Conservation (phyloP, 495 filamentous ascomycete species). For the Paragyromitra xinjiangensis region DNA sequence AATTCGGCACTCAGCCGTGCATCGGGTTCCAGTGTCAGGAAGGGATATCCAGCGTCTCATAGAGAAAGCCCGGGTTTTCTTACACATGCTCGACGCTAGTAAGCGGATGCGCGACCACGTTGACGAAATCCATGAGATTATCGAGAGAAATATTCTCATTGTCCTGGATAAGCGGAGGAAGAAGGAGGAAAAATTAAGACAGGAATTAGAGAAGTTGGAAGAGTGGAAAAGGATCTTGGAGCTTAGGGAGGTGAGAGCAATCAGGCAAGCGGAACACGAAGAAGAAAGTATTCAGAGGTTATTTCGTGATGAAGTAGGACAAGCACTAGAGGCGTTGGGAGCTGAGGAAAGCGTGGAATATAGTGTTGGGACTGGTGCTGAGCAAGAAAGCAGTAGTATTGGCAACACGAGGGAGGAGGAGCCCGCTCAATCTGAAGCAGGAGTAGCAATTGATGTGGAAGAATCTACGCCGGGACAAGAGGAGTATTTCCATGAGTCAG, state of each 20-base stretch:
- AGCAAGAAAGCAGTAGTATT: slow-evolving; percentile 12
- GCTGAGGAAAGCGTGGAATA: slow-evolving; percentile 33
- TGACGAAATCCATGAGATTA: slow-evolving; percentile 30
- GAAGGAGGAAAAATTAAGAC: slow-evolving; percentile 45
- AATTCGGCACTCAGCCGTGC: slow-evolving; percentile 47
- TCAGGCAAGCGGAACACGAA: slow-evolving; percentile 29
- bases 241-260: slow-evolving; percentile 34
- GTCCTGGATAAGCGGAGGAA: slow-evolving; percentile 37
- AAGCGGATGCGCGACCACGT: slow-evolving; percentile 34
- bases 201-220: slow-evolving; percentile 48
- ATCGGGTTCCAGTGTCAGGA: slow-evolving; percentile 47
- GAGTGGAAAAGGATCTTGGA: slow-evolving; percentile 48
- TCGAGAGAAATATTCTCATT: slow-evolving; percentile 34
- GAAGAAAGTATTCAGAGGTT: slow-evolving; percentile 54
- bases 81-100: slow-evolving; percentile 24
- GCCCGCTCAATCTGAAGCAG: background rate
- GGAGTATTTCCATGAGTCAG: slow-evolving; percentile 52
- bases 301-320: slow-evolving; percentile 54
- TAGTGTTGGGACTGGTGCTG: slow-evolving; percentile 14
- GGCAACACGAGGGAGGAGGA: slow-evolving; percentile 3
- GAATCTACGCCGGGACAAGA: slow-evolving; percentile 15
- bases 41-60: slow-evolving; percentile 48
- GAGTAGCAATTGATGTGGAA: background rate
- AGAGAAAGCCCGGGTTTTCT: slow-evolving; percentile 27
- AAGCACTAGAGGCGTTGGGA: slow-evolving; percentile 55